Evolutionary conservation across 306 rosid genomes (phyloP).

Genomic region (Inga leiocalycina): DNA sequence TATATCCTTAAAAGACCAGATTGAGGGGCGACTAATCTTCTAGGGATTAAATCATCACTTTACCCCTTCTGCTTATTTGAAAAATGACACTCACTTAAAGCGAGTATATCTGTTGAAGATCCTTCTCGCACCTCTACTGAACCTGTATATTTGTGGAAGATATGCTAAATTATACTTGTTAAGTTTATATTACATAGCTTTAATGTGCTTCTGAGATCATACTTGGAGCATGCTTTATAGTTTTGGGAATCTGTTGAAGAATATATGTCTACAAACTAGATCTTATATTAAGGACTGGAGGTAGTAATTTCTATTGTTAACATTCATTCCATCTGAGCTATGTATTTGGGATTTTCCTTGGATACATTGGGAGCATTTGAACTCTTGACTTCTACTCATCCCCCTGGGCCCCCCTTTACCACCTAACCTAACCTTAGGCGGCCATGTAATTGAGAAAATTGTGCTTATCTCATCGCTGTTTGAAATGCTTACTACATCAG

Average conservation of each 20-base stretch:
- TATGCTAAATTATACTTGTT: background rate
- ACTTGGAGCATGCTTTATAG: background rate
- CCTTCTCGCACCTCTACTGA: background rate
- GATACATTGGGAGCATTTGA: background rate
- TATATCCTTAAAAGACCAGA: background rate
- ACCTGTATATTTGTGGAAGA: background rate
- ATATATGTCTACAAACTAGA: too few species aligned
- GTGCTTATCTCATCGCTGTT: background rate
- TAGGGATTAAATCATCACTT: background rate
- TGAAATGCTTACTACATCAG: constrained; percentile 9
- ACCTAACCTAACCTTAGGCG: background rate
- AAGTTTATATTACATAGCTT: constrained; percentile 7
- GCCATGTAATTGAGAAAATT: background rate
- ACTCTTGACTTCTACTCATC: background rate
- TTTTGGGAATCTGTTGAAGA: constrained; percentile 12
- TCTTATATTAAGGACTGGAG: too few species aligned
- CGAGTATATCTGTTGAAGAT: background rate
- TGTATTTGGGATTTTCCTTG: background rate
- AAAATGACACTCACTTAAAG: background rate
- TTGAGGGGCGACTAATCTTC: background rate
- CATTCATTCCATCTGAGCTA: constrained; percentile 8
- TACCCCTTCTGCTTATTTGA: background rate
- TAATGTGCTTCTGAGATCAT: background rate
- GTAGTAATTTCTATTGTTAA: background rate
- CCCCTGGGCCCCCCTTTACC: background rate